These are phyloP conservation scores for Boletus eberwhitei DNA, from an alignment of 768 basidiomycete species.

Conservation along the genomic window DNA sequence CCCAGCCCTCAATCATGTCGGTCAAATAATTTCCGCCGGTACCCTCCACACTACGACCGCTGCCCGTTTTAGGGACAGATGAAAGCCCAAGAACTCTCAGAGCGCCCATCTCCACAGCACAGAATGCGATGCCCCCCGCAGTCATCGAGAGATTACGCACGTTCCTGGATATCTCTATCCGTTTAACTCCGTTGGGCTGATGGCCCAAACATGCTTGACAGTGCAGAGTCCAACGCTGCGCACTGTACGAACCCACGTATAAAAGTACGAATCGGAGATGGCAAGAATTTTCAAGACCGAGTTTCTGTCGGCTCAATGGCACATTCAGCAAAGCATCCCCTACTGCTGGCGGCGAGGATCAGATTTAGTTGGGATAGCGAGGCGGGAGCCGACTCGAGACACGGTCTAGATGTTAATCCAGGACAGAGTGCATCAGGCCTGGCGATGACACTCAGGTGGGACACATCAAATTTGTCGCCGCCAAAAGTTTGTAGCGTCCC, in stretches of 20 bases:
- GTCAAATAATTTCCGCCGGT: not conserved
- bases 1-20: not conserved
- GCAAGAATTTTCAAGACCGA: not conserved
- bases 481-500: no score
- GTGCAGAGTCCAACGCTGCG: not conserved
- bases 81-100: not conserved
- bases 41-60: not conserved
- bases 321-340: not conserved
- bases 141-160: not conserved
- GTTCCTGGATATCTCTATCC: not conserved
- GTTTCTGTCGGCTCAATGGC: not conserved
- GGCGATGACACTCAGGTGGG: not conserved
- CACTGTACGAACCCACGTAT: not conserved
- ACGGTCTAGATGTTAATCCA: not conserved
- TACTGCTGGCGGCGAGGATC: no score
- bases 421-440: not conserved
- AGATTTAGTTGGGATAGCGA: not conserved
- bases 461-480: not conserved
- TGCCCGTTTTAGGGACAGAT: not conserved
- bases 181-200: not conserved
- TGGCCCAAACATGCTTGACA: not conserved
- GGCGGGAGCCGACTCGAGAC: not conserved
- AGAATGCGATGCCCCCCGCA: not conserved
- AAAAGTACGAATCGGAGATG: not conserved
- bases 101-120: not conserved